A percentile compares a stretch with the other conserved stretches of the same genome.
These are phyloP conservation scores for Cercis canadensis DNA, from an alignment of 306 rosid genomes.

Conservation along the genomic window DNA sequence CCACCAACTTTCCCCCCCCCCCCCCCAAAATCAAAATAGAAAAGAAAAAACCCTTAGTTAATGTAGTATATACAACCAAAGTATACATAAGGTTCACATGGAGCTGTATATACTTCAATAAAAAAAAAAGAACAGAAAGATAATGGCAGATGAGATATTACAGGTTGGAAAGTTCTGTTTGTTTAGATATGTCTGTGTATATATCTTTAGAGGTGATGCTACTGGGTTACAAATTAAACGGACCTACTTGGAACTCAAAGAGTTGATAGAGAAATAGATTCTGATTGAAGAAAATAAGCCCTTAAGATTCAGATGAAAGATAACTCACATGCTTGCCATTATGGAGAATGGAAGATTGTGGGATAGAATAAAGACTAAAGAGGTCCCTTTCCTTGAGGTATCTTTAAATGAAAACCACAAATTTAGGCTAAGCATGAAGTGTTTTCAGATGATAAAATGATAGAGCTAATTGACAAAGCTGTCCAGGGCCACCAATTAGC, in stretches of 20 bases:
- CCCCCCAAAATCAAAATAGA: not conserved
- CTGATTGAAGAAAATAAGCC: constrained; percentile 33
- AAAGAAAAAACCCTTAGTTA: not conserved
- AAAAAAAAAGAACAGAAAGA: constrained; percentile 20
- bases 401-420: constrained; percentile 66
- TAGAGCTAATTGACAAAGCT: constrained; percentile 46
- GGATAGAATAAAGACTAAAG: constrained; percentile 44
- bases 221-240: constrained; percentile 21
- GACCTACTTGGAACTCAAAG: constrained; percentile 42
- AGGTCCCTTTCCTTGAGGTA: constrained; percentile 42
- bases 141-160: constrained; percentile 41
- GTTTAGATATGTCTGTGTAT: constrained; percentile 33
- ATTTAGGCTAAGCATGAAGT: constrained; percentile 49
- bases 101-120: constrained; percentile 6
- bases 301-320: constrained; percentile 41
- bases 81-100: constrained; percentile 7
- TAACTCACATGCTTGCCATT: constrained; percentile 68
- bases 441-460: constrained; percentile 42
- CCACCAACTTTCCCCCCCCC: constrained; percentile 18
- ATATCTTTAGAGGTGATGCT: constrained; percentile 31
- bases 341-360: constrained; percentile 48
- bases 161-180: constrained; percentile 57
- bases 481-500: constrained; percentile 65
- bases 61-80: constrained; percentile 18
- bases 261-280: constrained; percentile 33